Base-by-base conservation (phyloP, 495 filamentous ascomycete genomes). In the Choiromyces venosus region DNA sequence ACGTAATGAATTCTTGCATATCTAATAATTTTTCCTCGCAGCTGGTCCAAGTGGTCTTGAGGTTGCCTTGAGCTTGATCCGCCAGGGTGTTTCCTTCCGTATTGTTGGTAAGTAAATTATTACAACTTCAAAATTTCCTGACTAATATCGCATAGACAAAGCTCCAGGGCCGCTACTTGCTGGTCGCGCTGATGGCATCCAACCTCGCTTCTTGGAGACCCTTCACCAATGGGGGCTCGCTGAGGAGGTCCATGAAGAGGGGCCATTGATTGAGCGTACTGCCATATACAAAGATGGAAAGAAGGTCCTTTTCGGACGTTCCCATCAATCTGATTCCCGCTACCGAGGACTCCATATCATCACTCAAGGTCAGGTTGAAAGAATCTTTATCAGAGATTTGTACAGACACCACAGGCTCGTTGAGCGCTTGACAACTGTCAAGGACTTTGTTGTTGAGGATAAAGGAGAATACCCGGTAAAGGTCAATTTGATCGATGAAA, bases 261-360 rank as follows among this genome's bases (percentile, higher is more conserved):
- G 83, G 3, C 83, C 83, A 2, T 40, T 84, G 0, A 81, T 84
- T 39, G 80, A 83, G 4, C 76, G 74, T n/a, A 84, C 83, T 8
- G 83, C 80, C 14, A 76, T 83, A 21, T 84, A 80, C 61, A 76
- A 77, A 69, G 76, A 83, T 39, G 82, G 83, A 0, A 72, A 80
- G 46, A 74, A 77, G 35, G 61, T 84, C 18, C 67, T 82, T 4
- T 78, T 78, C 40, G 73, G 56, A 19, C 74, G 72, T 2, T 81
- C 79, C 8, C 81, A 79, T 70, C 82, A 82, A 66, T 81, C 74
- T 35, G 83, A 84, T 56, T 83, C 83, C 14, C 74, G 82, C 9
- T 84, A 83, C 67, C 78, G 81, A 4, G 83, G 82, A 18, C 37
- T 84, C 2, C 83, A 84, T 38, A 76, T 83, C 42, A 83, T 84